Percentiles rank a stretch among this genome's conserved stretches.
These are phyloP conservation scores for Neoboletus magnificus DNA, from an alignment of 768 basidiomycete genomes.

Conservation along the genomic window DNA sequence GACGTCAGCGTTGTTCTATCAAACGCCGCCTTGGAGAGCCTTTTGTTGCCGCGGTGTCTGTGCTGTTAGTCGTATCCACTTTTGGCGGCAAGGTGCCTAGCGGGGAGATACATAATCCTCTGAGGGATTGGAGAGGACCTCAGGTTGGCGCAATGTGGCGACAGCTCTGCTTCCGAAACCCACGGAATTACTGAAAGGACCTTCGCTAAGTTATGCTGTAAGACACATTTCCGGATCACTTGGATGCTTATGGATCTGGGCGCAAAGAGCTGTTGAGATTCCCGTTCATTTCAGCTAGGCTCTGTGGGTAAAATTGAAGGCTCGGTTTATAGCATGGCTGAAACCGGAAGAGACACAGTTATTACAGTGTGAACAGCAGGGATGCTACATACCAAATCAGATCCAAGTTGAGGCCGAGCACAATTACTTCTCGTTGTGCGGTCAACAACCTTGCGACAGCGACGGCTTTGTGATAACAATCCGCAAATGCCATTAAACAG, in stretches of 20 bases:
- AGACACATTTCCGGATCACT: background rate
- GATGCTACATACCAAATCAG: background rate
- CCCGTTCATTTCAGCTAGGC: background rate
- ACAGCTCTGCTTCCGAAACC: constrained; percentile 32
- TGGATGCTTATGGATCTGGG: too few relatives aligned
- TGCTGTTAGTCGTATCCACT: background rate
- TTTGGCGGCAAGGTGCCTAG: background rate
- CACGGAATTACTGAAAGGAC: too few relatives aligned
- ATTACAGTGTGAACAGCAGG: background rate
- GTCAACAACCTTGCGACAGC: background rate
- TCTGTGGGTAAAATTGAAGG: constrained; percentile 16
- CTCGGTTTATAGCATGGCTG: constrained; percentile 31
- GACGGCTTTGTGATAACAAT: background rate
- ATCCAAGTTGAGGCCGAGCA: background rate
- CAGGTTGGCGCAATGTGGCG: constrained; percentile 39
- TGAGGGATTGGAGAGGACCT: constrained; percentile 15
- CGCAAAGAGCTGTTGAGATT: background rate
- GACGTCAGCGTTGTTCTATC: background rate
- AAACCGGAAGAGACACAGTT: constrained; percentile 36
- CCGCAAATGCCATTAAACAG: background rate
- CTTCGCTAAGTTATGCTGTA: background rate
- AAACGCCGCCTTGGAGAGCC: background rate
- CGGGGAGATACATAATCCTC: background rate
- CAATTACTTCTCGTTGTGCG: background rate
- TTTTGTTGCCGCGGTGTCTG: background rate